Evolutionary conservation across 2,329 filamentous ascomycete genomes (phyloP).

Genomic region (Aspergillus brasiliensis): DNA sequence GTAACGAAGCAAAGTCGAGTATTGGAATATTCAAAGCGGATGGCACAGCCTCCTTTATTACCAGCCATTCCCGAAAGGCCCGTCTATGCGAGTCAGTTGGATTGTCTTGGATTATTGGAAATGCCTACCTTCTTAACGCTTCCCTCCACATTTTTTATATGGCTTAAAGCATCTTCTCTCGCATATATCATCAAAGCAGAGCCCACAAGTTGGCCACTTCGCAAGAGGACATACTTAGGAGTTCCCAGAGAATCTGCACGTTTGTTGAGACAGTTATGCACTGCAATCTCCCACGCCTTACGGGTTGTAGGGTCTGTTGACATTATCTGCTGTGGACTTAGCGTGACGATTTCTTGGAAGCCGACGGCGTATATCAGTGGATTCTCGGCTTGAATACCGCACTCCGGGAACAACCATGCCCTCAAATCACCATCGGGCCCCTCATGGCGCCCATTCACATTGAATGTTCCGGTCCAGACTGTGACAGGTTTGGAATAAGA

Average conservation of each 20-base stretch:
- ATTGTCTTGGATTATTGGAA: not conserved
- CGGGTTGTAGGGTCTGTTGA: conserved; percentile 89
- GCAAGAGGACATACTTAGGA: conserved; percentile 82
- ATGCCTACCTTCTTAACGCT: conserved; percentile 76
- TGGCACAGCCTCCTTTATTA: conserved; percentile 96
- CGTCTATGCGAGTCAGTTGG: conserved; percentile 44
- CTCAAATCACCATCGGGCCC: conserved; percentile 79
- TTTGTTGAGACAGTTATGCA: conserved; percentile 74
- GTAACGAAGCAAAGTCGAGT: conserved; percentile 95
- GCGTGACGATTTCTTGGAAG: conserved; percentile 97
- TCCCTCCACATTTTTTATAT: conserved; percentile 96
- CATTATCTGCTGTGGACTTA: conserved; percentile 98
- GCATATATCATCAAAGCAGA: conserved; percentile 92
- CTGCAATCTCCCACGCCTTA: conserved; percentile 81
- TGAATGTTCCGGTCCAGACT: conserved; percentile 89
- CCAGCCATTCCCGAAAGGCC: conserved; percentile 96
- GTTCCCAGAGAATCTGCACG: conserved; percentile 66
- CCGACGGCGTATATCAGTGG: conserved; percentile 88
- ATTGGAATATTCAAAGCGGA: conserved; percentile 90
- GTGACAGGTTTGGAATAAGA: conserved; percentile 73
- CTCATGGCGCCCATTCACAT: conserved; percentile 83
- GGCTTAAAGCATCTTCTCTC: conserved; percentile 70
- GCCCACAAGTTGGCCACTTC: conserved; percentile 92
- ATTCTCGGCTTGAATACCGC: conserved; percentile 59
- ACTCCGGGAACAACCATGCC: conserved; percentile 74